phyloP scores from a whole-genome alignment of 2,329 filamentous ascomycete species.

The Diplodia corticola region DNA sequence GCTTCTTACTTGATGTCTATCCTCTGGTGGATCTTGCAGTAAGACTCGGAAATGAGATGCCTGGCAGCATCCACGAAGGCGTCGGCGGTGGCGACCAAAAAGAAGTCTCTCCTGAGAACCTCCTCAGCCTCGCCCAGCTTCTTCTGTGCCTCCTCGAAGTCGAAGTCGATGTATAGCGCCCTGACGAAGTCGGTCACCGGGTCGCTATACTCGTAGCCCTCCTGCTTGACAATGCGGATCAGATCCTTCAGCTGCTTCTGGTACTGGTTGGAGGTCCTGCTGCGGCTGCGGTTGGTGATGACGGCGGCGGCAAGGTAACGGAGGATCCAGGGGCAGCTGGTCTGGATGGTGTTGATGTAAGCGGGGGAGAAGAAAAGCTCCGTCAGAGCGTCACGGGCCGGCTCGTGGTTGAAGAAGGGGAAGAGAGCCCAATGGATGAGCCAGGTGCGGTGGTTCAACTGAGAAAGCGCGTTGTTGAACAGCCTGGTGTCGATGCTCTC shows the following conservation, averaged over 20 bases:
- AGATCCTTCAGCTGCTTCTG: constrained; percentile 99
- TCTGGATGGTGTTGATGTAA: constrained; percentile 99
- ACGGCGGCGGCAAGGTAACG: constrained; percentile 92
- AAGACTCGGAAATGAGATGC: constrained; percentile 96
- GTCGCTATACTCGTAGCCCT: constrained; percentile 96
- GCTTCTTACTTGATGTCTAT: constrained; percentile 82
- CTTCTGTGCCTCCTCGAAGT: constrained; percentile 94
- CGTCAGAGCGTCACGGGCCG: constrained; percentile 83
- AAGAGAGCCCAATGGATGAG: constrained; percentile 98
- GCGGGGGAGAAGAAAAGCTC: constrained; percentile 96
- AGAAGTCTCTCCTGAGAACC: constrained; percentile 92
- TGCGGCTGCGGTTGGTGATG: constrained; percentile 77
- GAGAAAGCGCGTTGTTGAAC: constrained; percentile 92
- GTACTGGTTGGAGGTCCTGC: constrained; percentile 82
- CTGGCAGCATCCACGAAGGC: constrained; percentile 90
- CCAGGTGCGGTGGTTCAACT: constrained; percentile 96
- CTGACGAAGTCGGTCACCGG: constrained; percentile 95
- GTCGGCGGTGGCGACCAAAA: constrained; percentile 81
- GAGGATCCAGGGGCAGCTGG: constrained; percentile 92
- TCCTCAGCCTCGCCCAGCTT: constrained; percentile 85
- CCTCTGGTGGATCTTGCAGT: constrained; percentile 99
- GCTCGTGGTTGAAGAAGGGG: constrained; percentile 97
- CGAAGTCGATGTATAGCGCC: constrained; percentile 92
- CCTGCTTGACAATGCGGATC: constrained; percentile 91
- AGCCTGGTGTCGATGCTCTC: constrained; percentile 87